Base-by-base conservation (phyloP, 2,329 filamentous ascomycete species). In the Hirsutella thompsonii region DNA sequence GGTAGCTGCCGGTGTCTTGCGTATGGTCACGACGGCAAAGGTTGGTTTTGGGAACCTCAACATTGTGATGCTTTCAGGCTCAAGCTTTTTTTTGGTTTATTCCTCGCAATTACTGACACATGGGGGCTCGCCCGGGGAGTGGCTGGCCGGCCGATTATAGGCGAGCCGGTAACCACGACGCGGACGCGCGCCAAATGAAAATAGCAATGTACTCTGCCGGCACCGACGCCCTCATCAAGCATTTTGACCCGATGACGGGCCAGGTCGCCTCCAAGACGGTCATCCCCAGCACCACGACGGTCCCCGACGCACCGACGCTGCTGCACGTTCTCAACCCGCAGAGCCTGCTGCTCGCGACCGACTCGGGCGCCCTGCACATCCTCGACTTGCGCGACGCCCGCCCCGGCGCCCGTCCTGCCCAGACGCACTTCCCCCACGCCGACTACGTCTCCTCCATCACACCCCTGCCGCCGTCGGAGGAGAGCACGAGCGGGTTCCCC, bases 361-460 rank as follows among this genome's bases (percentile, higher is more conserved):
- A 98, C 64, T 92, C 86, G 2, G 86, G 87, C 41, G 83, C 84
- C 20, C 67, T 98, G 9, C 87, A 96, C 62, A 76, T 95, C 46
- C 83, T 87, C 61, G 92, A 96, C 59, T 65, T 94, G 5, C 81
- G 87, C 45, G 73, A 77, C 37, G 63, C 61, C 36, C 62, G 68
- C 0, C 70, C 83, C 0, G 63, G 63, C 29, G 64, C 74, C 10
- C 81, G 75, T 47, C 87, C 87, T 1, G 74, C 81, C 19, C 83
- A 89, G 55, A 88, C 86, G 9, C 81, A 90, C 56, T 79, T 79
- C 47, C 90, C 90, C 1, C 92, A 98, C 62, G 79, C 84, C 52
- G 90, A 96, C 65, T 95, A 94, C 60, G 77, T 98, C 41, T 92
- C 89, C 26, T 89, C 85, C 38, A 71, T 98, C 36, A 83, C 85